Conservation (phyloP, 208 protist species). For the Acanthamoeba divionensis region DNA sequence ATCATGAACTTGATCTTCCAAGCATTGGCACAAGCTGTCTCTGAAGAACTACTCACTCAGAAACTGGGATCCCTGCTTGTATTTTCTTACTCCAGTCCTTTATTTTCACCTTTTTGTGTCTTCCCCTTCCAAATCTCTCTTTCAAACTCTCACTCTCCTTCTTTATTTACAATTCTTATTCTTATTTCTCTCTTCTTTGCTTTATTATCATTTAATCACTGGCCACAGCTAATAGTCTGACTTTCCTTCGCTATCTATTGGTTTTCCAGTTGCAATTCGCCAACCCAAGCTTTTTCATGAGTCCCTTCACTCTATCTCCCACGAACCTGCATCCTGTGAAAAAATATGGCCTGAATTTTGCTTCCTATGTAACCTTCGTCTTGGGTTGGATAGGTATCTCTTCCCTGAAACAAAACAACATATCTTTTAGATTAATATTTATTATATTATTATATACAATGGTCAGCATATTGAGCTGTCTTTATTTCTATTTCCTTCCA, state of each 20-base stretch:
- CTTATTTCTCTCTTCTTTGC: neutral
- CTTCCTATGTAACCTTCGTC: neutral
- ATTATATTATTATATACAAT: neutral
- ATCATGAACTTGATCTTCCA: neutral
- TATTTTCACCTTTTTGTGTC: neutral
- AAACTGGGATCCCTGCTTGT: neutral
- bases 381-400: neutral
- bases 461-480: neutral
- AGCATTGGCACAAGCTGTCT: neutral
- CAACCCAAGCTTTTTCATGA: neutral
- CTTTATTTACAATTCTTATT: neutral
- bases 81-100: neutral
- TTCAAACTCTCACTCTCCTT: neutral
- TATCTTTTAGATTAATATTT: neutral
- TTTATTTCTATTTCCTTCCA: too few species aligned
- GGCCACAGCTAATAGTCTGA: neutral
- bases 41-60: neutral
- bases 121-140: neutral
- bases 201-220: neutral
- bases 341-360: neutral
- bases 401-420: neutral
- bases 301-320: neutral
- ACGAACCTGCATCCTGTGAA: neutral
- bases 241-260: neutral
- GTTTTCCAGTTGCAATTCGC: neutral